Evolutionary conservation across 2,329 filamentous ascomycete genomes (phyloP).

Genomic region (Waltergamsia citrina): DNA sequence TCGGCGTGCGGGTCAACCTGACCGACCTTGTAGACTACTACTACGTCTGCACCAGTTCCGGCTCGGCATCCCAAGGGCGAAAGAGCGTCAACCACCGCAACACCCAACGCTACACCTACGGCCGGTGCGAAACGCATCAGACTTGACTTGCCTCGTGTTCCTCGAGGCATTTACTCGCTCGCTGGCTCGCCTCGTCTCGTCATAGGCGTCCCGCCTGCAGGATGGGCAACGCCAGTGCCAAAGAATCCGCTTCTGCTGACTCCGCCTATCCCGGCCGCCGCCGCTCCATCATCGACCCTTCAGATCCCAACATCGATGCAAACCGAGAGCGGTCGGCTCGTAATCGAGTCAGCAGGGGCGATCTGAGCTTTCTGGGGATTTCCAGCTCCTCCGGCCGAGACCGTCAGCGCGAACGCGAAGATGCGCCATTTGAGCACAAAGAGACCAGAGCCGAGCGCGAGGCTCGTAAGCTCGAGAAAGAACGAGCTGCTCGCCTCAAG

Average conservation of each 20-base stretch:
- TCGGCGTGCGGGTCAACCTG: too few species aligned
- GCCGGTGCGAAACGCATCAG: too few species aligned
- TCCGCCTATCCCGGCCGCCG: slow-evolving; percentile 2
- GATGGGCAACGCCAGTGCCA: slow-evolving; percentile 4
- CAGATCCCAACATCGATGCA: neutral
- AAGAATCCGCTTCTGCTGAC: slow-evolving; percentile 4
- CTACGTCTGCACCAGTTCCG: too few species aligned
- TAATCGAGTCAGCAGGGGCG: slow-evolving; percentile 27
- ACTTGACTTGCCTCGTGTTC: too few species aligned
- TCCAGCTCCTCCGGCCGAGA: slow-evolving; percentile 23
- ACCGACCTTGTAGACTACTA: too few species aligned
- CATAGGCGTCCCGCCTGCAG: neutral
- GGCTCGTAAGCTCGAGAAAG: slow-evolving; percentile 73
- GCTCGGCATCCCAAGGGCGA: too few species aligned
- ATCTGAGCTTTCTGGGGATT: slow-evolving; percentile 37
- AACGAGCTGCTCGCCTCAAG: slow-evolving; percentile 63
- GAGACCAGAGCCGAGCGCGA: slow-evolving; percentile 92
- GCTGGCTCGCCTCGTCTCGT: too few species aligned
- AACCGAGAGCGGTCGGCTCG: slow-evolving; percentile 2
- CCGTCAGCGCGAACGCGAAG: slow-evolving; percentile 23
- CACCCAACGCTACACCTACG: too few species aligned
- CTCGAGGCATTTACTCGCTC: too few species aligned
- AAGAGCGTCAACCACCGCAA: too few species aligned
- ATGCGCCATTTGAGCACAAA: slow-evolving; percentile 51
- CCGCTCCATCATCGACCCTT: slow-evolving; percentile 2